Percentiles rank a stretch among this genome's conserved stretches.
phyloP scores from a whole-genome alignment of 805 yeast species.

The Priceomyces melissophilus region DNA sequence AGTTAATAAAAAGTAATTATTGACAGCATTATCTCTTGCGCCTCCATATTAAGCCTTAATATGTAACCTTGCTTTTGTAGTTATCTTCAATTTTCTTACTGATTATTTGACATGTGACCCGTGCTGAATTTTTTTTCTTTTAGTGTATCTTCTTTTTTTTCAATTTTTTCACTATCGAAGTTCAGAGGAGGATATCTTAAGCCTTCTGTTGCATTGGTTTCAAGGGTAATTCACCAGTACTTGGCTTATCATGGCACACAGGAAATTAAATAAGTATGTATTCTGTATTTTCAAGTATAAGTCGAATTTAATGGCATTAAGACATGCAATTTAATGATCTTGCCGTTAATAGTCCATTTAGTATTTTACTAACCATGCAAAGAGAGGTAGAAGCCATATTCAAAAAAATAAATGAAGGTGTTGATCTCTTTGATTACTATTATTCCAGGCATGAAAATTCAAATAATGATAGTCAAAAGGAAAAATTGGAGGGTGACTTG shows the following conservation, averaged over 20 bases:
- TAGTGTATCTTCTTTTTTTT: slow-evolving; percentile 2
- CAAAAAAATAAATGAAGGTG: slow-evolving; percentile 44
- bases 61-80: too few relatives aligned
- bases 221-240: too few relatives aligned
- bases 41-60: too few relatives aligned
- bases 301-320: too few relatives aligned
- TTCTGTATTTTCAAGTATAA: neutral
- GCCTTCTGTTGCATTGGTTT: too few relatives aligned
- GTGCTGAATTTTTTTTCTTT: neutral
- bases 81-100: too few relatives aligned
- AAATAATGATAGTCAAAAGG: slow-evolving; percentile 41
- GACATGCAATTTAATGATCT: too few relatives aligned
- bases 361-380: slow-evolving; percentile 6
- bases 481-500: slow-evolving; percentile 41
- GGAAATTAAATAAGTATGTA: slow-evolving; percentile 38
- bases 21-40: neutral
- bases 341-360: too few relatives aligned
- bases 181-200: neutral
- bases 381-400: slow-evolving; percentile 42
- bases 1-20: too few relatives aligned
- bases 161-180: slow-evolving; percentile 4
- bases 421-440: slow-evolving; percentile 43
- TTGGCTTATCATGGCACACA: slow-evolving; percentile 19
- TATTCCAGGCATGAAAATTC: slow-evolving; percentile 40
- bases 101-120: neutral